A percentile compares a stretch with the other conserved stretches of the same genome.
Evolutionary conservation across 1,139 yeast species (phyloP).

Genomic region (Diutina scorzettiae): DNA sequence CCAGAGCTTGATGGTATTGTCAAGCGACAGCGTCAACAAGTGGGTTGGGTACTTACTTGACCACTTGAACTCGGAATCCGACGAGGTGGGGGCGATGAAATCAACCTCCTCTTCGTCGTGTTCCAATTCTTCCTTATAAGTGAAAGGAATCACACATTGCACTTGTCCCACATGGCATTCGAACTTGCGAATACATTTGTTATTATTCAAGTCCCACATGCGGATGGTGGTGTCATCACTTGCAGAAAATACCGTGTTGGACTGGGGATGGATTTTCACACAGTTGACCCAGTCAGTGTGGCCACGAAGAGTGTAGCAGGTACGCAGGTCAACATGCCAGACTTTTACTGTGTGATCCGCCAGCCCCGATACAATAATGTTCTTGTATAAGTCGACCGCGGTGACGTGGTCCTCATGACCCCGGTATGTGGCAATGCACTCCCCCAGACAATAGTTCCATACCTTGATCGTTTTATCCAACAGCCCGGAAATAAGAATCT

Average conservation of each 20-base stretch:
- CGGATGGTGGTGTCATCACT: constrained; percentile 86
- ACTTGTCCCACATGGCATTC: constrained; percentile 78
- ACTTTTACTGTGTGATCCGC: constrained; percentile 88
- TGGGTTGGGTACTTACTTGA: constrained; percentile 56
- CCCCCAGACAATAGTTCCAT: constrained; percentile 93
- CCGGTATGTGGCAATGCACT: constrained; percentile 82
- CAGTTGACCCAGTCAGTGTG: constrained; percentile 88
- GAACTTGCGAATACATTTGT: constrained; percentile 67
- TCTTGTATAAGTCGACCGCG: constrained; percentile 67
- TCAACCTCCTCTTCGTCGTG: constrained; percentile 22
- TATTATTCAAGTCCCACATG: constrained; percentile 86
- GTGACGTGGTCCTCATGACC: constrained; percentile 87
- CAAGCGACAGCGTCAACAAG: constrained; percentile 75
- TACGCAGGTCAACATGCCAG: constrained; percentile 91
- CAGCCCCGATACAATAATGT: constrained; percentile 83
- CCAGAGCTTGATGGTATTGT: constrained; percentile 91
- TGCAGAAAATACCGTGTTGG: constrained; percentile 74
- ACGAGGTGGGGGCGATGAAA: neutral
- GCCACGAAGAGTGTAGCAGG: constrained; percentile 86
- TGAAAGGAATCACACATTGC: constrained; percentile 78
- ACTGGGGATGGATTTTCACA: constrained; percentile 72
- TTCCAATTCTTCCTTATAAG: constrained; percentile 40
- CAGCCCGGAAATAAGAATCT: constrained; percentile 84
- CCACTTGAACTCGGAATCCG: constrained; percentile 1
- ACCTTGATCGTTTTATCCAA: constrained; percentile 85